Evolutionary conservation across 2,329 filamentous ascomycete genomes (phyloP).

Genomic region (Colletotrichum echinochloae): DNA sequence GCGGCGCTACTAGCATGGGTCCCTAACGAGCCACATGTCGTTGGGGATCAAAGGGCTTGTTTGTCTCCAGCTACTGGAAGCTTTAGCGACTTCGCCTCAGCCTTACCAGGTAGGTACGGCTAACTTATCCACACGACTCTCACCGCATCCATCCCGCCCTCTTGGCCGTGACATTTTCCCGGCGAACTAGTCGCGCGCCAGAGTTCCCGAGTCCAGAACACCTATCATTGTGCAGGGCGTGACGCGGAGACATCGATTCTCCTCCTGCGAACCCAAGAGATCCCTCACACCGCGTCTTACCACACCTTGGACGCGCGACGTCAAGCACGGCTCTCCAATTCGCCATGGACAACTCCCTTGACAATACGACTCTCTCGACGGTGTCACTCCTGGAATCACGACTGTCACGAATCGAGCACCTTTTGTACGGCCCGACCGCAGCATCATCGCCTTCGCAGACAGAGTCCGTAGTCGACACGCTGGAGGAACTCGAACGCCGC

Average conservation of each 20-base stretch:
- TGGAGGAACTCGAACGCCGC: conserved; percentile 66
- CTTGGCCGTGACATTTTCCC: background rate
- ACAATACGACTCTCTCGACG: conserved; percentile 66
- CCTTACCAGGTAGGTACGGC: background rate
- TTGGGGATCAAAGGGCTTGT: background rate
- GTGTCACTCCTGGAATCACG: conserved; percentile 69
- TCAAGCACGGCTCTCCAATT: background rate
- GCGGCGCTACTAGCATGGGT: background rate
- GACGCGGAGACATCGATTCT: background rate
- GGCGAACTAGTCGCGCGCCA: background rate
- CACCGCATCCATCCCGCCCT: background rate
- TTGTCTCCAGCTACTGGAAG: background rate
- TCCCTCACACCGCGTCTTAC: background rate
- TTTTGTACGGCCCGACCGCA: conserved; percentile 63
- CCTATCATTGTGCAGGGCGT: no score
- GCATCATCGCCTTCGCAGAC: conserved; percentile 50
- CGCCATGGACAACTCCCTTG: conserved; percentile 54
- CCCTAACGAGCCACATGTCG: conserved; percentile 33
- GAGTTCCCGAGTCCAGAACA: background rate
- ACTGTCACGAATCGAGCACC: conserved; percentile 69
- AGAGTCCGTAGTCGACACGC: conserved; percentile 56
- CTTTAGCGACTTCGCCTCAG: conserved; percentile 12
- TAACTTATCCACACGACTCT: background rate
- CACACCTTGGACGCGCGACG: conserved; percentile 10
- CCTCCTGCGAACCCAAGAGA: background rate